A percentile compares a stretch with the other conserved stretches of the same genome.
phyloP scores from a whole-genome alignment of 2,329 filamentous ascomycete genomes.

The Alternaria arbusti region DNA sequence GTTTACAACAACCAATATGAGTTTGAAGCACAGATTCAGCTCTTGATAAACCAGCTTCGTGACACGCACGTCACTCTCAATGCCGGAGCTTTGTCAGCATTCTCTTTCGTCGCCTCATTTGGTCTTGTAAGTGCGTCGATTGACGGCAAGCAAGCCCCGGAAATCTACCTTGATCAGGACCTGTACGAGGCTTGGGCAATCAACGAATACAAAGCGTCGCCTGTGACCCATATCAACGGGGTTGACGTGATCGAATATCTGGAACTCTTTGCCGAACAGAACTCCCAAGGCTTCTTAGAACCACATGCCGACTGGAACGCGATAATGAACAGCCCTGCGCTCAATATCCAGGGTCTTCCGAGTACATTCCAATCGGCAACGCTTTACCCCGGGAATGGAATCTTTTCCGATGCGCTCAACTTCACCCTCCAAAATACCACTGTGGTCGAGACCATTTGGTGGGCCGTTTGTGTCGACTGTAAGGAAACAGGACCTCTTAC shows the following conservation, averaged over 20 bases:
- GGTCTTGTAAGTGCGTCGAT: constrained; percentile 30
- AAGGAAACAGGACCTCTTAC: constrained; percentile 38
- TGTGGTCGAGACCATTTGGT: background rate
- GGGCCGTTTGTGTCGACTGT: background rate
- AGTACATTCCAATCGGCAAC: constrained; percentile 11
- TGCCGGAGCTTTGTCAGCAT: constrained; percentile 36
- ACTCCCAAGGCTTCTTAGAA: constrained; percentile 48
- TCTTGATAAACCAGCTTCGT: constrained; percentile 36
- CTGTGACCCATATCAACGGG: constrained; percentile 29
- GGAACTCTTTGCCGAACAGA: constrained; percentile 28
- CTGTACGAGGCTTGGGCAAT: constrained; percentile 32
- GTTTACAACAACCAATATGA: constrained; percentile 48
- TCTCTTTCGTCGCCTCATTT: constrained; percentile 32
- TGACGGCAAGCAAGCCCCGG: constrained; percentile 34
- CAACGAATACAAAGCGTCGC: background rate
- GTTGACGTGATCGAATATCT: constrained; percentile 31
- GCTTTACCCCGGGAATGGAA: constrained; percentile 42
- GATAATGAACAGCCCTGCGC: constrained; percentile 27
- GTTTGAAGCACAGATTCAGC: constrained; percentile 47
- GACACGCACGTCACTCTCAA: constrained; percentile 41
- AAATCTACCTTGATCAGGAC: constrained; percentile 43
- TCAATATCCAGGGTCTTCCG: constrained; percentile 21
- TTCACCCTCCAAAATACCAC: background rate
- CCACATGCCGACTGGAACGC: constrained; percentile 53
- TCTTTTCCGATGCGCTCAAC: background rate